phyloP scores from a whole-genome alignment of 257 asterid genomes.

The Solanum raphanifolium region DNA sequence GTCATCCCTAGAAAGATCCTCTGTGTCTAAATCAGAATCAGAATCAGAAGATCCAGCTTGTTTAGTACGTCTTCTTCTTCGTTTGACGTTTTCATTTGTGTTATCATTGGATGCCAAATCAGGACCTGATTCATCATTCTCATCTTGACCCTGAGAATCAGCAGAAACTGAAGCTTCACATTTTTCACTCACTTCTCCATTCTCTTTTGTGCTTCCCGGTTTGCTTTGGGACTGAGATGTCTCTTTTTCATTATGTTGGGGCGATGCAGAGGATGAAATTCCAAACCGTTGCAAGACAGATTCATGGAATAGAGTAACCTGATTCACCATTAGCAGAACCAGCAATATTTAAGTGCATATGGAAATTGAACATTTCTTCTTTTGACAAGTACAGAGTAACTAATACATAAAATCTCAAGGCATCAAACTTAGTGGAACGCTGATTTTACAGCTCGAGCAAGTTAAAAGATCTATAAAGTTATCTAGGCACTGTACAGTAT shows the following conservation, averaged over 20 bases:
- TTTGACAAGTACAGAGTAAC: not conserved
- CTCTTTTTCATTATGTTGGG: constrained; percentile 38
- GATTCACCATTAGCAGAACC: constrained; percentile 25
- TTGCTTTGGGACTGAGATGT: constrained; percentile 25
- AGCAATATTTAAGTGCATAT: not conserved
- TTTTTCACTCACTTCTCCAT: constrained; percentile 21
- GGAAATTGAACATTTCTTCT: not conserved
- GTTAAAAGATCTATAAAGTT: not conserved
- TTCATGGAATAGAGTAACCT: constrained; percentile 21
- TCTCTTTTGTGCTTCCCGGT: constrained; percentile 12
- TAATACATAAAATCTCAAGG: not conserved
- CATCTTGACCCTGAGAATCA: constrained; percentile 12
- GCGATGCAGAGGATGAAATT: constrained; percentile 55
- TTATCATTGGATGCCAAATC: constrained; percentile 8
- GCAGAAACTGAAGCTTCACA: constrained; percentile 23
- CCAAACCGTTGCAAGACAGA: constrained; percentile 34
- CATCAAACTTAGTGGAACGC: not conserved
- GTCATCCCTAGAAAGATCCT: constrained; percentile 64
- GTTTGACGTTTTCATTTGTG: constrained; percentile 8
- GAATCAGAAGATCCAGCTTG: constrained; percentile 36
- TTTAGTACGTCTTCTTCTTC: constrained; percentile 26
- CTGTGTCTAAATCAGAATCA: constrained; percentile 42
- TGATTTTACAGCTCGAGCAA: not conserved
- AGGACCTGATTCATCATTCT: constrained; percentile 52
- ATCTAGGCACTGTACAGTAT: not conserved